Base-by-base conservation (phyloP, 805 yeast species). In the Candida jianshihensis region DNA sequence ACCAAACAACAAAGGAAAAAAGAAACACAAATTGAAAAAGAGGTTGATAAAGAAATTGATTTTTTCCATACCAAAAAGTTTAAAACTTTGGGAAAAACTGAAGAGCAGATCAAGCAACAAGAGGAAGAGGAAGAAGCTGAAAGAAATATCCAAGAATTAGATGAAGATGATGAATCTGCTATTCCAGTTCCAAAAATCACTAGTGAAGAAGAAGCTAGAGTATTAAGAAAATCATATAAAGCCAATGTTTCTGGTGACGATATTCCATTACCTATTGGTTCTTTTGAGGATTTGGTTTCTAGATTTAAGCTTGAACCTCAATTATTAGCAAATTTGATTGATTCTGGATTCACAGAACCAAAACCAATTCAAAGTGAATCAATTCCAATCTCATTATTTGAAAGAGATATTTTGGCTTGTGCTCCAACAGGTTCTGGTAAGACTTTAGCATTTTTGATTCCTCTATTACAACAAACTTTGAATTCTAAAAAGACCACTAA, bases 401-500 rank as follows among this genome's bases (percentile, higher is more conserved):
- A 67, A 20, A 73, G 95, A 40, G 97, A 90, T 54, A 56, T 92
- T 24, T 66, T 92, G 30, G 95, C 95, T 1, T 86, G 96, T 68
- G 97, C 97, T 0, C 97, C 97, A 32, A 92, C 98, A 1, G 98
- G 98, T 49, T 87, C 97, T 5, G 98, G 98, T 68, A 92, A 92
- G 57, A 92, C 98, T 0, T 66, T 92, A 33, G 95, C 97, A 21
- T 92, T 83, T 54, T 63, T 85, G 38, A 74, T 88, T 14, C 98
- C 99, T 4, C 49, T 90, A 48, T 60, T 92, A 16, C 92, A 85
- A 30, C 62, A 63, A 39, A 56, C 72, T 8, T 36, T 39, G 17
- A 39, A 35, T 4, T 51, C 62, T 13, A 53, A 31, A 40, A 48
- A 11, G 34, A 31, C 31, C 14, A 32, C 32, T n/a, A 21, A 10